phyloP scores from a whole-genome alignment of 495 filamentous ascomycete genomes.

The Pyronema domesticum region DNA sequence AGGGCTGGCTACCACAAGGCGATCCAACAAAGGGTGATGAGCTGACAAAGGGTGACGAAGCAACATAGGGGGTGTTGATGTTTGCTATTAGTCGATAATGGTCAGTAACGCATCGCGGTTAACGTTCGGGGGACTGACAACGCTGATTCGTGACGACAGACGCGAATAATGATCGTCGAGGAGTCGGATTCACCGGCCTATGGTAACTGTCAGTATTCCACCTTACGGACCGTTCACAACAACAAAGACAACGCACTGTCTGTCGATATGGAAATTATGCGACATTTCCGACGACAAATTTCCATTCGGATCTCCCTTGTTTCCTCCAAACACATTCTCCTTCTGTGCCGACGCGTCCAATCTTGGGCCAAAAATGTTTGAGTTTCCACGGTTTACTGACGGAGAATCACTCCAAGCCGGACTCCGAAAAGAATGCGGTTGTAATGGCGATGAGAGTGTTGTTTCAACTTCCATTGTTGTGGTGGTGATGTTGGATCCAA shows the following conservation, averaged over 20 bases:
- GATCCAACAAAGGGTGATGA: too few relatives aligned
- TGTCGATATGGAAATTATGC: conserved; percentile 2
- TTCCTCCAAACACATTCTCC: background rate
- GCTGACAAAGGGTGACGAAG: background rate
- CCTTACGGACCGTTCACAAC: background rate
- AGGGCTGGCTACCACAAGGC: too few relatives aligned
- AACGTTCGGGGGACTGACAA: background rate
- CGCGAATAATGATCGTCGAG: background rate
- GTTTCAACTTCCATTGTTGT: background rate
- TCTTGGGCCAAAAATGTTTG: background rate
- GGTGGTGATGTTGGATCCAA: background rate
- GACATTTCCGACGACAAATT: background rate
- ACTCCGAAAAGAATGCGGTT: background rate
- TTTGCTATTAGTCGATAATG: background rate
- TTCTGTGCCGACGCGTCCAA: background rate
- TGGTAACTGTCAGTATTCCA: background rate
- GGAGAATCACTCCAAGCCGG: background rate
- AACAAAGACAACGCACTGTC: background rate
- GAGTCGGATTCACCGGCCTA: background rate
- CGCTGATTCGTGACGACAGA: background rate
- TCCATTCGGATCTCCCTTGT: background rate
- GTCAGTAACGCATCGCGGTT: background rate
- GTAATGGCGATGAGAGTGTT: background rate
- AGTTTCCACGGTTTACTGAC: background rate
- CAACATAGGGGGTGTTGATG: background rate